phyloP scores from a whole-genome alignment of 148 eudicot species.

The Oxyria digyna region DNA sequence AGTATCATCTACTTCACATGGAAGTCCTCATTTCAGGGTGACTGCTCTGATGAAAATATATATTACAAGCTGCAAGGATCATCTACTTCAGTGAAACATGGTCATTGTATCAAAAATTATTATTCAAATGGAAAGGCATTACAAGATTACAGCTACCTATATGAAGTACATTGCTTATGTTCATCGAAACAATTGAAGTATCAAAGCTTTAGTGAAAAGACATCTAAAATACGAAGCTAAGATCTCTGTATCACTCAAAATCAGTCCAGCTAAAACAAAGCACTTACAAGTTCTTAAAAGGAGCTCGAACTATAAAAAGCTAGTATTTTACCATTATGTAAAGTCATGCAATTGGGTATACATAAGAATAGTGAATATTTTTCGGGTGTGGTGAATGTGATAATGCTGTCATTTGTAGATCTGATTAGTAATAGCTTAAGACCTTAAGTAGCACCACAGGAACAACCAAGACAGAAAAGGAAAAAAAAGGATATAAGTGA shows the following conservation, averaged over 20 bases:
- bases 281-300: neutral
- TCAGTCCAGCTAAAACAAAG: neutral
- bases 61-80: neutral
- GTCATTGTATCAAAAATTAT: neutral
- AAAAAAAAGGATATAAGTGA: neutral
- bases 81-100: too few relatives aligned
- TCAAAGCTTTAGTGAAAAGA: neutral
- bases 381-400: neutral
- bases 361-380: neutral
- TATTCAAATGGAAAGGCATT: neutral
- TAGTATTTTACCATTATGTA: neutral
- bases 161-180: too few relatives aligned
- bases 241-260: neutral
- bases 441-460: neutral
- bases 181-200: neutral
- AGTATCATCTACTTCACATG: neutral
- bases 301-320: neutral
- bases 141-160: neutral
- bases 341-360: neutral
- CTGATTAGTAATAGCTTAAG: too few relatives aligned
- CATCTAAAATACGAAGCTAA: neutral
- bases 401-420: neutral
- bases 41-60: neutral
- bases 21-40: neutral
- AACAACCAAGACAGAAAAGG: neutral